Evolutionary conservation across 345 rosid species (phyloP), one percentile per base, ranked within the genome.

Genomic region (Boechera divaricarpa): DNA sequence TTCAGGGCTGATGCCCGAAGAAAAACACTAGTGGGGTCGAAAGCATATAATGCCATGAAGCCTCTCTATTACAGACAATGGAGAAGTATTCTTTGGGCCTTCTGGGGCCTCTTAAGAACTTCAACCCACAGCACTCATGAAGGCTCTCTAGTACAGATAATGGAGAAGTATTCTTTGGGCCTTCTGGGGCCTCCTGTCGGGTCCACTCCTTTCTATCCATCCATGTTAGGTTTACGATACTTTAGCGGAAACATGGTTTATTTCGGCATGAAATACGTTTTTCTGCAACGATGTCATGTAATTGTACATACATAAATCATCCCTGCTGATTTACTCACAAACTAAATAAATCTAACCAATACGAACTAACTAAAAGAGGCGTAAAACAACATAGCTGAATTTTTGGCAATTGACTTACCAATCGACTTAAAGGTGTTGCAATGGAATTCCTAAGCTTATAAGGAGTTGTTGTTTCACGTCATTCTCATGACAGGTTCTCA

Each of bases 181-280:
- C 54, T 63, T 53, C 1, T 72, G 60, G 60, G 39, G 70, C 59
- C 61, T 15, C 4, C 1, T 52, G 29, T 39, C 10, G 12, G 53
- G 70, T 21, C 32, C 69, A 62, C 51, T 62, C 7, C 18, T 36
- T 60, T 26, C 36, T n/a, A 11, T 15, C 15, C 32, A 10, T 15
- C 15, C 42, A 53, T 51, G 24, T 51, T 18, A 4, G 11, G 55
- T 18, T 10, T 49, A 39, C 42, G 41, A 7, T 36, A 36, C 10
- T 48, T 6, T 16, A 48, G 8, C 21, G 52, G 52, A 2, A 10
- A 41, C 44, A 41, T 41, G 13, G 10, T 41, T 41, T 6, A 35
- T 36, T 36, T 36, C 41, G 44, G 48, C 42, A 39, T 39, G 42
- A 2, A 39, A 39, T 39, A 8, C 42, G 42, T 12, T 4, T 38